phyloP scores from a whole-genome alignment of 768 basidiomycete species.

The Clitopilus passeckerianus region DNA sequence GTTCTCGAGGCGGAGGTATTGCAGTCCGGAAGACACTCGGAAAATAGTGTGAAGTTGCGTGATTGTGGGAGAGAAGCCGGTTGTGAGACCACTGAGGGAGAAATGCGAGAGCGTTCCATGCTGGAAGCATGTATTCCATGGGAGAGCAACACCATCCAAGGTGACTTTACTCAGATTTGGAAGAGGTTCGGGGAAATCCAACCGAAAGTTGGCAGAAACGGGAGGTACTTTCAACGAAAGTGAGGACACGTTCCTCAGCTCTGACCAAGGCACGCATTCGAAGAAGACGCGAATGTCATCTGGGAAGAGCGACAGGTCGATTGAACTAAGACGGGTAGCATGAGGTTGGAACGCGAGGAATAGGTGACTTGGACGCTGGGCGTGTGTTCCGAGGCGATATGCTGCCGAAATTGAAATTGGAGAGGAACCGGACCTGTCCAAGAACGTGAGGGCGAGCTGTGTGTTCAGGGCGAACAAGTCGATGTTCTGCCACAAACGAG shows the following conservation, averaged over 20 bases:
- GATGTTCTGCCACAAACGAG: constrained; percentile 34
- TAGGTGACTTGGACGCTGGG: constrained; percentile 1
- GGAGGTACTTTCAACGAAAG: constrained; percentile 31
- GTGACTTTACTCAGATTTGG: constrained; percentile 25
- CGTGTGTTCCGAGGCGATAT: constrained; percentile 16
- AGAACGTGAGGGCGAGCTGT: constrained; percentile 26
- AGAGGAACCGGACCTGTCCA: constrained; percentile 26
- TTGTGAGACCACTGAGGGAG: constrained; percentile 24
- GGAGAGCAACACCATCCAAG: constrained; percentile 28
- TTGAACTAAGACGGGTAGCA: constrained; percentile 23
- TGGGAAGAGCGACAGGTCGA: constrained; percentile 31
- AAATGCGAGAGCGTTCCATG: constrained; percentile 23
- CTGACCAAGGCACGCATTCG: constrained; percentile 14
- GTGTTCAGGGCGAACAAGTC: constrained; percentile 25
- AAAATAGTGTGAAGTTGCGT: constrained; percentile 27
- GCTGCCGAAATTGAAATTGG: constrained; percentile 29
- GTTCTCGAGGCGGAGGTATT: constrained; percentile 25
- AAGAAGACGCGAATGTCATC: constrained; percentile 28
- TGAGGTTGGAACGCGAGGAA: constrained; percentile 21
- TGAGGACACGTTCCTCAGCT: constrained; percentile 20
- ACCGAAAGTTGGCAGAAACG: constrained; percentile 16
- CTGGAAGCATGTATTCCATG: constrained; percentile 24
- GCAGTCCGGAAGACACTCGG: constrained; percentile 25
- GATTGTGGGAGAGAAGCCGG: constrained; percentile 26
- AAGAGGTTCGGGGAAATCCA: constrained; percentile 14